Conservation (phyloP, 2,329 filamentous ascomycete genomes). For the Fusarium proliferatum region DNA sequence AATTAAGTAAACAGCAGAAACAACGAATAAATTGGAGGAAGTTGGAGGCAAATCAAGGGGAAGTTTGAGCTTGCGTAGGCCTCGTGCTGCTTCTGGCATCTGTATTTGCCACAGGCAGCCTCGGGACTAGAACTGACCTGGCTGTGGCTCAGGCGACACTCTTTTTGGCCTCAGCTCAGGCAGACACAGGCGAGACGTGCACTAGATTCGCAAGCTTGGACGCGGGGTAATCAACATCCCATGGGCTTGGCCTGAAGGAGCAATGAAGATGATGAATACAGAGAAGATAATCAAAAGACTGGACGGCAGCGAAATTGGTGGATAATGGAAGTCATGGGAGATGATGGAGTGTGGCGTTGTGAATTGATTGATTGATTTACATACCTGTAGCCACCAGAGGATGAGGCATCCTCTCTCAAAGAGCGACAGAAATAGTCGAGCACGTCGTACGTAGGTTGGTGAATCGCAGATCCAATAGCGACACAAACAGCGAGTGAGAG, state of each 20-base stretch:
- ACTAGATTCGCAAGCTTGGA: conserved; percentile 38
- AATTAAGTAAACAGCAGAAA: not conserved
- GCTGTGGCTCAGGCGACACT: conserved; percentile 39
- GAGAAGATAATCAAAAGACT: not conserved
- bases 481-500: not conserved
- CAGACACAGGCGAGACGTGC: conserved; percentile 16
- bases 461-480: not conserved
- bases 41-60: conserved; percentile 31
- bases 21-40: conserved; percentile 5
- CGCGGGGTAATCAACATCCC: conserved; percentile 37
- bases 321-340: not conserved
- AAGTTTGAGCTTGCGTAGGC: conserved; percentile 40
- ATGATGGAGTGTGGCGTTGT: not conserved
- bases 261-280: not conserved
- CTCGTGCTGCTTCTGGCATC: conserved; percentile 19
- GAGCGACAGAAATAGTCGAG: not conserved
- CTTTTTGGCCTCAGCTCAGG: conserved; percentile 28
- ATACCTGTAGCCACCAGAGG: conserved; percentile 40
- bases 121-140: conserved; percentile 7
- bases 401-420: conserved; percentile 32
- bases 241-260: conserved; percentile 11
- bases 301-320: not conserved
- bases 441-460: not conserved
- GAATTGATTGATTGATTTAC: conserved; percentile 5
- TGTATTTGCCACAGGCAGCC: conserved; percentile 34